phyloP scores from a whole-genome alignment of 345 rosid genomes.

The Eucalyptus guilfoylei region DNA sequence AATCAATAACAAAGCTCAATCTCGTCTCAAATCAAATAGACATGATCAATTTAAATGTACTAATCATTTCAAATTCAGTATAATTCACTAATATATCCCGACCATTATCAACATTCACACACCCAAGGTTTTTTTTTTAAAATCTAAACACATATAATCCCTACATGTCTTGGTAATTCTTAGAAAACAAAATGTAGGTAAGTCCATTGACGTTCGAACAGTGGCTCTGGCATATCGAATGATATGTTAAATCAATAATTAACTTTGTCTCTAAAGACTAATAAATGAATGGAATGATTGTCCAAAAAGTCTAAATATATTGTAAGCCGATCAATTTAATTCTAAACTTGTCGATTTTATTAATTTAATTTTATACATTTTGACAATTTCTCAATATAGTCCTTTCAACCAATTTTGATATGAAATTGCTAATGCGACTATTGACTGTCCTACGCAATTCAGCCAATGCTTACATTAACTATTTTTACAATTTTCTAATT shows the following conservation, averaged over 20 bases:
- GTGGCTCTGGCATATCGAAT: rapidly evolving
- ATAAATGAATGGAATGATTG: too few species aligned
- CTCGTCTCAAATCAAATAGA: neutral
- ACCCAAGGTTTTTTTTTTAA: neutral
- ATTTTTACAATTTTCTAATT: too few species aligned
- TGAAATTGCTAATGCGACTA: rapidly evolving
- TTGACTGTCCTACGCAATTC: rapidly evolving
- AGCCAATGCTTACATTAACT: rapidly evolving
- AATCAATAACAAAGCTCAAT: rapidly evolving
- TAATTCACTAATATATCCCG: neutral
- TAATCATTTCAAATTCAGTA: neutral
- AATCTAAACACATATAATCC: neutral
- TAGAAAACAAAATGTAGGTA: neutral
- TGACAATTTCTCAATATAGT: too few species aligned
- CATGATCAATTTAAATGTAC: neutral
- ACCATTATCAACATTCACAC: neutral
- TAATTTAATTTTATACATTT: rapidly evolving
- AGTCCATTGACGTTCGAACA: neutral
- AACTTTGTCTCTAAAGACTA: neutral
- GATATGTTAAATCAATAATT: neutral
- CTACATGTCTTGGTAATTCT: neutral
- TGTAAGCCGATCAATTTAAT: rapidly evolving
- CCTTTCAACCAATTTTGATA: rapidly evolving
- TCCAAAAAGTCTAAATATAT: too few species aligned
- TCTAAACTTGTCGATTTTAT: too few species aligned